Evolutionary conservation across 139 green algal species (phyloP), one percentile per base, ranked within the genome.

Genomic region (Picocystis salinarum): DNA sequence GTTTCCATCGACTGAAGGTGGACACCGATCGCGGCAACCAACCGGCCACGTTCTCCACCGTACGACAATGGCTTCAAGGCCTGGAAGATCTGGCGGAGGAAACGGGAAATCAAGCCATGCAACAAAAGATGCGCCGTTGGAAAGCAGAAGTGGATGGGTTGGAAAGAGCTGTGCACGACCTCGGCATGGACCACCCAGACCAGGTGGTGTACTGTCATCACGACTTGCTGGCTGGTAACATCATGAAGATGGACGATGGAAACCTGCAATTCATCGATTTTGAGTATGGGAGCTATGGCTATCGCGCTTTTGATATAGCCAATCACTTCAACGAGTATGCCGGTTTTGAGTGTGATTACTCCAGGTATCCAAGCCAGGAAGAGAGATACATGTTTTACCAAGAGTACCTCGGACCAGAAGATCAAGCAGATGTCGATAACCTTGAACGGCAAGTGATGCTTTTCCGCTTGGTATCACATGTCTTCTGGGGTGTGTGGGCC

Each of bases 261-360:
- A 28, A 39, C 5, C 25, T 86, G 42, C 67, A 75, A 31, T 75
- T 95, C 42, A 94, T 96, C 26, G 85, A 96, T 62, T 95, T 91
- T 62, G 87, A 97, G 66, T 97, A 97, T 53, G 64, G 59, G 4
- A 52, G 29, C 3, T 76, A 70, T 39, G 73, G 64, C 10, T 76
- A 69, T 34, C 62, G 66, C 7, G 84, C 80, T 4, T 92, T 80
- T 53, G 82, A 93, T 55, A 60, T 59, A 17, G 81, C 73, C 22
- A 97, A 98, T 63, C 83, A 97, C 47, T 98, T 94, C 64, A 82
- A 75, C 45, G 88, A 98, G 63, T 96, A 85, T 41, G 85, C 85
- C 5, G 87, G 85, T 3, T 91, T 95, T 52, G 80, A 95, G n/a
- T 80, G 81, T 41, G 79, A 91, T 33, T 93, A 85, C 42, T 55